Base-by-base conservation (phyloP, 1,284 basidiomycete genomes). In the Malassezia furfur region DNA sequence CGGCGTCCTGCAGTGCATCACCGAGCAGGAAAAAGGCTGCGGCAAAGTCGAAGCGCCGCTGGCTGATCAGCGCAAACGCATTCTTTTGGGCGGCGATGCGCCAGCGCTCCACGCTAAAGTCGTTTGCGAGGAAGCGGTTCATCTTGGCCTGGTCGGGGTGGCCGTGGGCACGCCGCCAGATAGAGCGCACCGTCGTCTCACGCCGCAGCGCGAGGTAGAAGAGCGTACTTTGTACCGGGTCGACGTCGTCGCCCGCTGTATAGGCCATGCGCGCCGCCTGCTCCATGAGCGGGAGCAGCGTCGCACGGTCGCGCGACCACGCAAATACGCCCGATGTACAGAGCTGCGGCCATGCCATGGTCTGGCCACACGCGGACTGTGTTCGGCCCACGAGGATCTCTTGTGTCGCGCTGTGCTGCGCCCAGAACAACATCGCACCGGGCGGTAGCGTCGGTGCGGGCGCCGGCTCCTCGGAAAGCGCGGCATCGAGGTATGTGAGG, bases 11-110 rank as follows among this genome's bases (percentile, higher is more conserved):
- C 19, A 94, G 77, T 38, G 84, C 84, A 21, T 84, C 85, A 2
- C 89, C 93, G 0, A 99, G 81, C 54, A 99, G 80, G 79, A 98
- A 99, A 77, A 99, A 98, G 0, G 91, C 90, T 0, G 91, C 91
- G 12, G 94, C 93, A 72, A 96, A 64, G 22, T 61, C 57, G 38
- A 54, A 74, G 17, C 71, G 58, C 14, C 72, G 60, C 55, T 74
- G 69, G 39, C 88, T 83, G 57, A 98, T 76, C 36, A 99, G 78
- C 1, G 89, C 89, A 76, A 86, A 98, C 1, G 94, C 94, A 72
- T 99, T 99, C 79, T 98, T 99, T 58, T 87, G 77, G 1, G 94
- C 93, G 0, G 91, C 91, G 14, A 87, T 89, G 61, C 83, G 84
- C 93, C 93, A 96, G 17, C 90, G 81, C 1, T 84, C 78, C 60